Conservation (phyloP, 768 basidiomycete species). For the Exidia glandulosa region DNA sequence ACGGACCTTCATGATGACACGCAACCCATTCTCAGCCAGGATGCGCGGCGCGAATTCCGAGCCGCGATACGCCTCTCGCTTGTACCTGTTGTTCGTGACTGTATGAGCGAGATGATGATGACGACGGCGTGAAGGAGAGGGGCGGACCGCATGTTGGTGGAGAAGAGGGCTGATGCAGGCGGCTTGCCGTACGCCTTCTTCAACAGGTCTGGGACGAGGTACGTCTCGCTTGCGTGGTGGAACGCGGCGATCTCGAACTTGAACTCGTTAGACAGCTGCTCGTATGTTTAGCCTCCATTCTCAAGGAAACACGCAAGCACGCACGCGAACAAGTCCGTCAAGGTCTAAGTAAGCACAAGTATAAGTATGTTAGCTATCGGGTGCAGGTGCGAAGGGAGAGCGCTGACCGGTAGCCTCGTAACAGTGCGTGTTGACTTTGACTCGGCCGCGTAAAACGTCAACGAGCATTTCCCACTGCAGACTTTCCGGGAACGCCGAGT, state of each 20-base stretch:
- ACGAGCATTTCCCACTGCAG: constrained; percentile 71
- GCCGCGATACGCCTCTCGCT: constrained; percentile 71
- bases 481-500: constrained; percentile 56
- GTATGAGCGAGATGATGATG: constrained; percentile 46
- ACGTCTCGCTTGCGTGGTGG: constrained; percentile 84
- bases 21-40: constrained; percentile 53
- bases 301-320: too few relatives aligned
- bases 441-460: constrained; percentile 75
- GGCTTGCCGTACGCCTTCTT: constrained; percentile 63
- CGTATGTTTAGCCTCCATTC: too few relatives aligned
- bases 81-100: constrained; percentile 44
- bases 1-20: constrained; percentile 63
- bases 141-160: constrained; percentile 49
- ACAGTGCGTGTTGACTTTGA: constrained; percentile 61
- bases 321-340: constrained; percentile 53
- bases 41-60: constrained; percentile 75
- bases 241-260: constrained; percentile 71
- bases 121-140: not conserved
- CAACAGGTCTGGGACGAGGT: constrained; percentile 70
- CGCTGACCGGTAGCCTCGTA: too few relatives aligned
- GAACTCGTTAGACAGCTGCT: constrained; percentile 87
- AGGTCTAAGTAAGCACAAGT: constrained; percentile 32
- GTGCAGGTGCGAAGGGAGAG: too few relatives aligned
- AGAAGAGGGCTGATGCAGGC: constrained; percentile 72
- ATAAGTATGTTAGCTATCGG: too few relatives aligned